phyloP scores from a whole-genome alignment of 352 stramenopile species.

The Phytopythium helicoides region DNA sequence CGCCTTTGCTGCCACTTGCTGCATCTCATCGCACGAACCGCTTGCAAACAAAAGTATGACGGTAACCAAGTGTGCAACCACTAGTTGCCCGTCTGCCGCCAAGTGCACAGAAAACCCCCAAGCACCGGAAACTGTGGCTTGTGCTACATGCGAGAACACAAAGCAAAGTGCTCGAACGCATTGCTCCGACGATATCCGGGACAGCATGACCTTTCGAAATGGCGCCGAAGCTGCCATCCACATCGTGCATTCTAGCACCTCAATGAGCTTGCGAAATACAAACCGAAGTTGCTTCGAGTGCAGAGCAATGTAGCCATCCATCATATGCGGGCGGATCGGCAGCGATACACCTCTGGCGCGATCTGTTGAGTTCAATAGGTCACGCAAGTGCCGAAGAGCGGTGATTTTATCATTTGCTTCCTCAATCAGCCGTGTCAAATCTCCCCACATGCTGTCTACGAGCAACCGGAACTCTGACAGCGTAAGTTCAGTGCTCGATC shows the following conservation, averaged over 20 bases:
- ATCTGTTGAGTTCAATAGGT: constrained; percentile 26
- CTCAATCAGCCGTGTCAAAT: constrained; percentile 42
- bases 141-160: constrained; percentile 26
- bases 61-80: constrained; percentile 38
- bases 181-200: constrained; percentile 33
- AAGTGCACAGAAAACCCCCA: constrained; percentile 39
- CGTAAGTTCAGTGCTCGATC: background rate
- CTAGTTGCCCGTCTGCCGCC: constrained; percentile 25
- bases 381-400: constrained; percentile 33
- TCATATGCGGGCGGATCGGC: constrained; percentile 30
- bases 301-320: constrained; percentile 42
- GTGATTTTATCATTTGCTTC: constrained; percentile 40
- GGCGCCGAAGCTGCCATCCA: constrained; percentile 29
- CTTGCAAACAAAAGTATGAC: constrained; percentile 46
- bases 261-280: constrained; percentile 39
- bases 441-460: constrained; percentile 33
- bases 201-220: constrained; percentile 31
- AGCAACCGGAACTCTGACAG: constrained; percentile 19
- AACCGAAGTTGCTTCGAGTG: constrained; percentile 48
- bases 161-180: constrained; percentile 40
- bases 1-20: constrained; percentile 6
- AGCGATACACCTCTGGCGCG: constrained; percentile 11
- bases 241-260: constrained; percentile 38
- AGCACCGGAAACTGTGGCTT: constrained; percentile 15
- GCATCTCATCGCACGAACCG: constrained; percentile 8